These are phyloP conservation scores for Bipolaris oryzae DNA, from an alignment of 2,329 filamentous ascomycete genomes.

Conservation along the genomic window DNA sequence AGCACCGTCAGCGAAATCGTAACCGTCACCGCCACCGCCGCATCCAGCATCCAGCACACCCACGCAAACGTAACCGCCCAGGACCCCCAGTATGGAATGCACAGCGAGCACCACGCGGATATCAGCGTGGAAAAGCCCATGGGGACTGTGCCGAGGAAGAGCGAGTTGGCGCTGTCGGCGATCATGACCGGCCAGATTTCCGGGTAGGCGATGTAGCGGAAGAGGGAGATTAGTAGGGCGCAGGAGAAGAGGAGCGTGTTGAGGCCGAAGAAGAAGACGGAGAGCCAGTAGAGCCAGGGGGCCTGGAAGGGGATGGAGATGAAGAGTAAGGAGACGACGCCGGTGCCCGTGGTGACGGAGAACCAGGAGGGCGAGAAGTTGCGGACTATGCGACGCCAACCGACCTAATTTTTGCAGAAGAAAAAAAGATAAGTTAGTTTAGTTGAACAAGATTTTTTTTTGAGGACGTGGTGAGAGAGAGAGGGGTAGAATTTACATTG, in stretches of 20 bases:
- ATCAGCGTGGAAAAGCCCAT: conserved; percentile 74
- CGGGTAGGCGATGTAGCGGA: conserved; percentile 70
- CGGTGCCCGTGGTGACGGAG: conserved; percentile 64
- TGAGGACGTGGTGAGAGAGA: neutral
- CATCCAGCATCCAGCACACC: conserved; percentile 59
- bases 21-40: conserved; percentile 51
- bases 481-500: conserved; percentile 25
- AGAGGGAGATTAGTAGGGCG: conserved; percentile 60
- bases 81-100: conserved; percentile 64
- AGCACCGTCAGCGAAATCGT: conserved; percentile 59
- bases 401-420: conserved; percentile 20
- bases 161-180: conserved; percentile 66
- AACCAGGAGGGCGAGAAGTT: conserved; percentile 50
- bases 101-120: conserved; percentile 67
- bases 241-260: conserved; percentile 64
- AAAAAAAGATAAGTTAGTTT: neutral
- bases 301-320: conserved; percentile 66
- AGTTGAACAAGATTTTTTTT: neutral
- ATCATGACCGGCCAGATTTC: conserved; percentile 70
- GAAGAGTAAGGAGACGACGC: conserved; percentile 68
- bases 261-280: conserved; percentile 65
- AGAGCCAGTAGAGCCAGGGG: conserved; percentile 63
- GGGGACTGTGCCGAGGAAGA: conserved; percentile 71
- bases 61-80: conserved; percentile 58
- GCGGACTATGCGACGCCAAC: conserved; percentile 45